Evolutionary conservation across 257 asterid species (phyloP).

Genomic region (Solanum piurae): DNA sequence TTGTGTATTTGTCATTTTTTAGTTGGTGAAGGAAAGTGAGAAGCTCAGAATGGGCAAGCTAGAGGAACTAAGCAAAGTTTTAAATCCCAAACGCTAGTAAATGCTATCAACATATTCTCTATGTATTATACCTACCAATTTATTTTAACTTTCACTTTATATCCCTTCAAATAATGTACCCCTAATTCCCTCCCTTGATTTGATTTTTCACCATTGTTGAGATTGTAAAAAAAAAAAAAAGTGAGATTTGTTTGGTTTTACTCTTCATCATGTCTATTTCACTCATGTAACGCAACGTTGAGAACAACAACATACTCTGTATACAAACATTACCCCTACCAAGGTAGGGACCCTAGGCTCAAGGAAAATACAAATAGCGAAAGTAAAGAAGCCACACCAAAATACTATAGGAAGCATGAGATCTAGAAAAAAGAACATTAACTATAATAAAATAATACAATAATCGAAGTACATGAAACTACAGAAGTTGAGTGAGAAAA

Average conservation of each 20-base stretch:
- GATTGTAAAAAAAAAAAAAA: not conserved
- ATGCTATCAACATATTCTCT: not conserved
- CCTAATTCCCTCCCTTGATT: not conserved
- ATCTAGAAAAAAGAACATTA: not conserved
- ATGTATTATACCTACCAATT: not conserved
- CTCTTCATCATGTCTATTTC: not conserved
- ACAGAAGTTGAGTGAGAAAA: not conserved
- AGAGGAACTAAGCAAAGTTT: conserved; percentile 70
- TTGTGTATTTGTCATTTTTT: not conserved
- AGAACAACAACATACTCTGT: not conserved
- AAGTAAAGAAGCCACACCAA: not conserved
- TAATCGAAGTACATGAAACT: not conserved
- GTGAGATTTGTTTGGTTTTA: not conserved
- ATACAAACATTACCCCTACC: not conserved
- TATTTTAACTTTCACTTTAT: not conserved
- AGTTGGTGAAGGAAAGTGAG: conserved; percentile 76
- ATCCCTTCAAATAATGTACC: not conserved
- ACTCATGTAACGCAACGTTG: not conserved
- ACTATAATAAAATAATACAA: not conserved
- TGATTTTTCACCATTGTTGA: not conserved
- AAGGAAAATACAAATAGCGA: not conserved
- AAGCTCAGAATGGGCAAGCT: conserved; percentile 61
- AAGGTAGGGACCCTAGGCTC: not conserved
- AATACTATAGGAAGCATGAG: not conserved
- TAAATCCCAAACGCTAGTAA: conserved; percentile 24